Base-by-base conservation (phyloP, 2,329 filamentous ascomycete genomes). In the Mycosphaerella sp. region DNA sequence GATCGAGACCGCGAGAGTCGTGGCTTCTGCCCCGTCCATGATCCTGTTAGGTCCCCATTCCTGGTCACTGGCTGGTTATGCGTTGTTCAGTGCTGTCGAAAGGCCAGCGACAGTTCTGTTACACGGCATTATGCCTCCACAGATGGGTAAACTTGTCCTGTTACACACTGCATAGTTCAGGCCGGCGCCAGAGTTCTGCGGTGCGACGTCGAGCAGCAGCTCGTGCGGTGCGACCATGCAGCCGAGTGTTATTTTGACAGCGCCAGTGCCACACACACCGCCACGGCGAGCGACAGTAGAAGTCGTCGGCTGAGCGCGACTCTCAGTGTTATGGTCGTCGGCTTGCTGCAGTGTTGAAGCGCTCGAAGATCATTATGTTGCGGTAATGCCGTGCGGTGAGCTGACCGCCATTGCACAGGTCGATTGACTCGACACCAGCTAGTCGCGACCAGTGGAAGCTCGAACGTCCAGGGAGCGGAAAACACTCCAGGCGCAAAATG, bases 21-120 rank as follows among this genome's bases (percentile, higher is more conserved):
- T 54, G 46, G 41, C 52, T 40, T 54, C 41, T 12, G 39, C 49
- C 32, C 21, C 14, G 23, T 29, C 48, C 40, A 51, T 48, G 48
- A 53, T 49, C 54, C 26, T 47, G 34, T 54, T 11, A 46, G 38
- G 52, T 57, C 52, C 46, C 45, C 44, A 39, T 42, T 40, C 47
- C 51, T 39, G 43, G 48, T 29, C 26, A 10, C 44, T 11, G 34
- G 21, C 21, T 36, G 40, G 21, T 48, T 43, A 46, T 54, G 53
- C 45, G 42, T 55, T 51, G 55, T 45, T 46, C 56, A 53, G 51
- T 52, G 56, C 56, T 59, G 59, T 55, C 58, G 53, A 54, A 52
- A 57, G 58, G 58, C 60, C 52, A 57, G 51, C 60, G 58, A 62
- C 60, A 59, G 60, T 58, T 60, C 56, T 51, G 60, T 62, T 48